A percentile compares a stretch with the other conserved stretches of the same genome.
These are phyloP conservation scores for Moesziomyces antarcticus DNA, from an alignment of 1,284 basidiomycete species.

Conservation along the genomic window DNA sequence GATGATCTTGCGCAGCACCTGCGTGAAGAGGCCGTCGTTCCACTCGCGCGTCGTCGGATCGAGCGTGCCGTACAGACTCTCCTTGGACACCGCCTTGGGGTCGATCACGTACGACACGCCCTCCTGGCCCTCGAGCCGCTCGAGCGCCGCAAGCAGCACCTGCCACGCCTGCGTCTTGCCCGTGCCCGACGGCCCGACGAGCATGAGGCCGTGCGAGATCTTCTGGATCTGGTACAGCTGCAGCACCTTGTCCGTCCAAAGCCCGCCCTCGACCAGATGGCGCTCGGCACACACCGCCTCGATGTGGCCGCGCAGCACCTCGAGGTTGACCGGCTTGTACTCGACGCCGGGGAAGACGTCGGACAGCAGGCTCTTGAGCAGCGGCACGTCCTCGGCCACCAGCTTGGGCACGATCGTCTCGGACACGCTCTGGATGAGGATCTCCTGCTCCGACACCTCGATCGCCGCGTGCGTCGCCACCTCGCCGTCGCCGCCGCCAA, in stretches of 20 bases:
- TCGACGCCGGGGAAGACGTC: conserved; percentile 98
- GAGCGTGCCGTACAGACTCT: conserved; percentile 94
- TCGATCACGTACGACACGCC: conserved; percentile 97
- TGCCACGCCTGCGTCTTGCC: conserved; percentile 99
- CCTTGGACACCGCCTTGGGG: conserved; percentile 99
- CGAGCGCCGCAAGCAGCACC: conserved; percentile 88
- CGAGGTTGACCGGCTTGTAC: conserved; percentile 88
- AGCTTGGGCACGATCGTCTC: conserved; percentile 99
- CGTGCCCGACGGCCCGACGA: conserved; percentile 96
- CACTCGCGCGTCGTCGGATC: conserved; percentile 98
- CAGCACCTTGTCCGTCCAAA: conserved; percentile 94
- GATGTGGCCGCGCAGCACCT: conserved; percentile 84
- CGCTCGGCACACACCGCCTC: conserved; percentile 86
- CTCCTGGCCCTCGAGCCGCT: conserved; percentile 89
- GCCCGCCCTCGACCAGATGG: conserved; percentile 83
- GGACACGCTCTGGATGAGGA: conserved; percentile 98
- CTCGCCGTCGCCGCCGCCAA: conserved; percentile 24
- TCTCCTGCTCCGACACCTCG: conserved; percentile 86
- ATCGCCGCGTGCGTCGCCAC: conserved; percentile 20
- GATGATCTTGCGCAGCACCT: conserved; percentile 95
- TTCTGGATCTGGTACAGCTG: conserved; percentile 99
- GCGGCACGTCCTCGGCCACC: conserved; percentile 94
- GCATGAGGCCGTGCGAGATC: conserved; percentile 99
- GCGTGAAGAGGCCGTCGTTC: conserved; percentile 99
- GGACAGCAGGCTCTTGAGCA: conserved; percentile 89